These are phyloP conservation scores for Pinus tabuliformis DNA, from an alignment of 75 land plant species.

Conservation along the genomic window DNA sequence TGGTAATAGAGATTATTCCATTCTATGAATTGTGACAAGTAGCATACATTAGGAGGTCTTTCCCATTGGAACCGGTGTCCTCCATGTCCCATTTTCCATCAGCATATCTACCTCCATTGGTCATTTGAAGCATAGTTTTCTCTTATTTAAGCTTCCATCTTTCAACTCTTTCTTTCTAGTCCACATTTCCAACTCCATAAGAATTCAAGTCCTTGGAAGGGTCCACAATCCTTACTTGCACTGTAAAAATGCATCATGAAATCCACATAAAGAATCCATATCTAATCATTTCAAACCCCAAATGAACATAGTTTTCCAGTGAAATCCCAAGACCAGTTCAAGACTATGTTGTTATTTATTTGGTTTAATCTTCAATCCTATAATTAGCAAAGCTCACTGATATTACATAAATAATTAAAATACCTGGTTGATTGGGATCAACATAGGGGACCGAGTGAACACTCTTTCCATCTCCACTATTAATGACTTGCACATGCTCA, in stretches of 20 bases:
- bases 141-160: too few species aligned
- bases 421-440: too few species aligned
- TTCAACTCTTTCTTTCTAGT: constrained; percentile 93
- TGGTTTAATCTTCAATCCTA: too few species aligned
- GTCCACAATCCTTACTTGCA: constrained; percentile 79
- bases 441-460: too few species aligned
- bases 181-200: constrained; percentile 81
- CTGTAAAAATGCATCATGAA: constrained; percentile 22
- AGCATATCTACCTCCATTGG: constrained; percentile 37
- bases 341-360: too few species aligned
- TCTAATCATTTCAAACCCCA: not conserved
- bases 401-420: too few species aligned
- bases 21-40: not conserved
- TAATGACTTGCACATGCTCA: constrained; percentile 54
- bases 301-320: not conserved
- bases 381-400: too few species aligned
- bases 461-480: too few species aligned
- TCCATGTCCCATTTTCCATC: constrained; percentile 76
- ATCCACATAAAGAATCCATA: not conserved
- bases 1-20: not conserved
- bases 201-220: constrained; percentile 83
- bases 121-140: constrained; percentile 55
- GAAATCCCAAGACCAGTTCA: not conserved
- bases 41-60: constrained; percentile 70
- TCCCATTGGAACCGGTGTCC: constrained; percentile 80